A percentile compares a stretch with the other conserved stretches of the same genome.
These are phyloP conservation scores for Citrullus mucosospermus DNA, from an alignment of 306 rosid species.

Conservation along the genomic window DNA sequence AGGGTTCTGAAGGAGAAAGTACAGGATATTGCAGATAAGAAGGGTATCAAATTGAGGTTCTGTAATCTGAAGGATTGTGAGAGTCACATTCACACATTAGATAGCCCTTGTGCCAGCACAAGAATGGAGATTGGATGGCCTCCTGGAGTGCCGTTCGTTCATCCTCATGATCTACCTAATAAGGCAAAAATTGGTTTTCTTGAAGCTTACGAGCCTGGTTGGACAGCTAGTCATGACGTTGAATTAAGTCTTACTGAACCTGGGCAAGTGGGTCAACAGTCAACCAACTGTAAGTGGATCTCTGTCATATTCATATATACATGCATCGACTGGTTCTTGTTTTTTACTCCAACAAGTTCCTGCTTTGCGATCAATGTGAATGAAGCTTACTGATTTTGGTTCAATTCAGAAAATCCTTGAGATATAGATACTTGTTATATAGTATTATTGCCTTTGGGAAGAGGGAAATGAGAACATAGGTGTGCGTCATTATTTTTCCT, in stretches of 20 bases:
- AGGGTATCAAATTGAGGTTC: slow-evolving; percentile 94
- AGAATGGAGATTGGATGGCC: slow-evolving; percentile 98
- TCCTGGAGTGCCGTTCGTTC: slow-evolving; percentile 91
- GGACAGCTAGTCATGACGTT: slow-evolving; percentile 81
- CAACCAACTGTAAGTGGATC: slow-evolving; percentile 46
- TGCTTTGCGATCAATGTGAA: not conserved
- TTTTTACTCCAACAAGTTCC: not conserved
- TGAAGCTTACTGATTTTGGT: not conserved
- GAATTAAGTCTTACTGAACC: slow-evolving; percentile 52
- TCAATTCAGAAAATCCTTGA: not conserved
- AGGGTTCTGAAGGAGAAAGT: slow-evolving; percentile 92
- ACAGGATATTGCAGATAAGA: slow-evolving; percentile 95
- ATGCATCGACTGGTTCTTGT: not conserved
- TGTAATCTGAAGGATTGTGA: slow-evolving; percentile 96
- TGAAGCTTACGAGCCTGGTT: slow-evolving; percentile 98
- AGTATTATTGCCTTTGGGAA: not conserved
- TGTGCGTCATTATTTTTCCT: not conserved
- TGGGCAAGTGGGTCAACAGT: slow-evolving; percentile 76
- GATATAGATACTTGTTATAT: not conserved
- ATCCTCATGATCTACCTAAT: slow-evolving; percentile 95
- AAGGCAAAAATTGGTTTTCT: slow-evolving; percentile 96
- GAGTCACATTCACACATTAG: slow-evolving; percentile 59
- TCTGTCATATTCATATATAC: slow-evolving; percentile 26
- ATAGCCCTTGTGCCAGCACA: slow-evolving; percentile 86
- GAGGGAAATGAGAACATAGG: not conserved